phyloP scores from a whole-genome alignment of 1,139 yeast species.

The Debaryomyces subglobosus region DNA sequence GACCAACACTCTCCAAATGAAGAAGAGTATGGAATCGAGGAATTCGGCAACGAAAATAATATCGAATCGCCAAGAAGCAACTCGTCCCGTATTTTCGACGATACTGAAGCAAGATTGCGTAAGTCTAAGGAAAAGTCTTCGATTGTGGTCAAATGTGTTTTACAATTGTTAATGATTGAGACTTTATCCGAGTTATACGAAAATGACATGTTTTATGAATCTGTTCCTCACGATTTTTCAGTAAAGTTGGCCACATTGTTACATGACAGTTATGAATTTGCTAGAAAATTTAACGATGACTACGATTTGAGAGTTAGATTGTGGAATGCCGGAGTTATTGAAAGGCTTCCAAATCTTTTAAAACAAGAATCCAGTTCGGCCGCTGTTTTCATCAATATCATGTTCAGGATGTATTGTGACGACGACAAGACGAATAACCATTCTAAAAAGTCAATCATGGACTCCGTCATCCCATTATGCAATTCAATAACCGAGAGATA shows the following conservation, averaged over 20 bases:
- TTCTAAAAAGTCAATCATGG: slow-evolving; percentile 47
- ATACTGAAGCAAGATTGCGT: slow-evolving; percentile 28
- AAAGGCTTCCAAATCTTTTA: slow-evolving; percentile 85
- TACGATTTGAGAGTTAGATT: slow-evolving; percentile 81
- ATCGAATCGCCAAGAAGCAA: slow-evolving; percentile 13
- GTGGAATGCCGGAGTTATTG: slow-evolving; percentile 92
- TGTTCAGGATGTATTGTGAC: slow-evolving; percentile 81
- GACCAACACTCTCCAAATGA: slow-evolving; percentile 20
- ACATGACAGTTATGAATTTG: slow-evolving; percentile 74
- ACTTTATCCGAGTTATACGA: slow-evolving; percentile 78
- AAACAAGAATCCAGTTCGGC: slow-evolving; percentile 92
- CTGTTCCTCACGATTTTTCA: slow-evolving; percentile 68
- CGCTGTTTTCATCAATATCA: slow-evolving; percentile 79
- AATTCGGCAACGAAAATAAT: slow-evolving; percentile 18
- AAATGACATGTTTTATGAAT: slow-evolving; percentile 66
- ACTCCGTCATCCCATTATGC: slow-evolving; percentile 70
- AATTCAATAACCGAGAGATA: slow-evolving; percentile 70
- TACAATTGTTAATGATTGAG: slow-evolving; percentile 88
- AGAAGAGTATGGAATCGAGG: slow-evolving; percentile 20
- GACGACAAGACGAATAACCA: slow-evolving; percentile 47
- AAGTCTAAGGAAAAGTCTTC: slow-evolving; percentile 63
- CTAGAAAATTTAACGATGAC: slow-evolving; percentile 86
- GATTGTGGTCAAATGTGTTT: slow-evolving; percentile 88
- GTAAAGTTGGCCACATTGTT: slow-evolving; percentile 62
- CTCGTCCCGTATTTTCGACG: slow-evolving; percentile 18